Evolutionary conservation across 495 filamentous ascomycete species (phyloP), one percentile per base, ranked within the genome.

Genomic region (Opeltia flavorubescens): DNA sequence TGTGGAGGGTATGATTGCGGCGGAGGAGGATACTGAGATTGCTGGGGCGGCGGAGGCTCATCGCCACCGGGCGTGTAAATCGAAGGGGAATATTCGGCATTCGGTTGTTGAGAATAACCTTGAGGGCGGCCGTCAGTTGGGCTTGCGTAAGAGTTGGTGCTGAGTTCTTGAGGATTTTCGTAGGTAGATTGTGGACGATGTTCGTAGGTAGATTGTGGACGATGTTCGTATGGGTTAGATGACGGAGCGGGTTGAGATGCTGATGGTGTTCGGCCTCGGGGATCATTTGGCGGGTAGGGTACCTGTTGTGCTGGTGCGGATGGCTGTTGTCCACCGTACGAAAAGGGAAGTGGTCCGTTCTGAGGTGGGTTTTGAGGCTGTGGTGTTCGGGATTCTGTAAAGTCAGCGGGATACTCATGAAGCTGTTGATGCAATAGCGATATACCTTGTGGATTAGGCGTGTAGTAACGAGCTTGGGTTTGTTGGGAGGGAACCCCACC

Each of bases 141-240:
- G 5, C 83, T 85, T 56, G 89, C 83, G 52, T 91, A 93, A 9
- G 76, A 75, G 5, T 83, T 83, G n/a, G 86, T 87, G 27, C 83
- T 82, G 33, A 93, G 67, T 67, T 93, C 86, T 61, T 89, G 86
- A 1, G 86, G 85, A 38, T 80, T 77, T 8, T 78, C 78, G 54
- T 84, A 84, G 39, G 77, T 84, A 50, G 80, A 87, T 55, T 81
- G 78, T 4, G 80, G 83, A 23, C 74, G 70, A 47, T 73, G 71
- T n/a, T 78, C 77, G 53, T 83, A 84, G 39, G 77, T 84, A 50
- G 80, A 87, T 55, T 81, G 78, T 4, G 80, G 83, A 24, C 74
- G 71, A 31, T 72, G 61, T 33, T 34, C 46, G 48, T 72, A 72
- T 26, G 66, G 49, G 17, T 70, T 69, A 20, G 66, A 40, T 5